These are phyloP conservation scores for Alternaria ventricosa DNA, from an alignment of 2,329 filamentous ascomycete species.

Conservation along the genomic window DNA sequence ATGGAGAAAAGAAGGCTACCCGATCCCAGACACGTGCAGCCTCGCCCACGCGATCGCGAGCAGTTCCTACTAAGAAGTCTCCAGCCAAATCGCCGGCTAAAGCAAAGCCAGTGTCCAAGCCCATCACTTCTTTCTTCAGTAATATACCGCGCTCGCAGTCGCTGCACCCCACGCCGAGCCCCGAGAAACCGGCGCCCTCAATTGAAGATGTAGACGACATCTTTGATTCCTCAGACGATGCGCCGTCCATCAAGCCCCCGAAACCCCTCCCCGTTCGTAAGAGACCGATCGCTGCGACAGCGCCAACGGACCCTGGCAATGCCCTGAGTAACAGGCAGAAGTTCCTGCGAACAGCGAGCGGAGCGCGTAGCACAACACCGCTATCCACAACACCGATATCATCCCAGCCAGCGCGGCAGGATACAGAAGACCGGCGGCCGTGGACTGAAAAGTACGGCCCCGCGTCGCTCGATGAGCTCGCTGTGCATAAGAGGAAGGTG, in stretches of 20 bases:
- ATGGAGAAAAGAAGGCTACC: conserved; percentile 23
- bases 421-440: conserved; percentile 67
- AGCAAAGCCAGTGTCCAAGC: conserved; percentile 48
- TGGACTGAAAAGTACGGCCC: conserved; percentile 91
- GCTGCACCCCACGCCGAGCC: conserved; percentile 48
- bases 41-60: conserved; percentile 28
- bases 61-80: conserved; percentile 30
- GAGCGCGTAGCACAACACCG: conserved; percentile 38
- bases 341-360: conserved; percentile 51
- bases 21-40: conserved; percentile 28
- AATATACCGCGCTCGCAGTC: conserved; percentile 51
- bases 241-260: conserved; percentile 25
- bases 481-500: conserved; percentile 94
- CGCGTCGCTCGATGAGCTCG: conserved; percentile 77
- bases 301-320: conserved; percentile 21
- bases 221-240: conserved; percentile 46
- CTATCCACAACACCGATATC: conserved; percentile 27
- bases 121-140: conserved; percentile 59
- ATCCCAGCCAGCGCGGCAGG: conserved; percentile 26
- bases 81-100: conserved; percentile 44
- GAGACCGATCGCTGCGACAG: conserved; percentile 26
- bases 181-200: conserved; percentile 43
- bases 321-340: conserved; percentile 50
- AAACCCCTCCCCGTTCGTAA: conserved; percentile 41
- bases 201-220: conserved; percentile 46